Base-by-base conservation (phyloP, 306 rosid species). In the Mucuna pruriens region DNA sequence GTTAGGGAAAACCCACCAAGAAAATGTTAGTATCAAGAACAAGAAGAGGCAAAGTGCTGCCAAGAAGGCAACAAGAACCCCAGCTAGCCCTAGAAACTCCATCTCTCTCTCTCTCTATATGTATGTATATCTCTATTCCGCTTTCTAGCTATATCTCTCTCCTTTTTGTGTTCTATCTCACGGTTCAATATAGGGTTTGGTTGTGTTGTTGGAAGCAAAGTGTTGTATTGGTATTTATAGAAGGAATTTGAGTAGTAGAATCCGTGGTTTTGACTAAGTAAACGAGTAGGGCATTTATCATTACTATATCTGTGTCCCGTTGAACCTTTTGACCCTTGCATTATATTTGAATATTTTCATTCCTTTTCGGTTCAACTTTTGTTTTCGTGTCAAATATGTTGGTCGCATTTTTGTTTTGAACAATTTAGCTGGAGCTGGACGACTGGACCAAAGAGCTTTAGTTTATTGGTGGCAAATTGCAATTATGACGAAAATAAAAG, bases 1-100 rank as follows among this genome's bases (percentile, higher is more conserved):
- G 70, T 79, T 57, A 2, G 98, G 98, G 4, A 81, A 88, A 76
- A 94, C 40, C 94, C 97, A 93, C 69, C 86, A 90, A 38, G 42
- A 82, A 70, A 62, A 87, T 34, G 81, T 39, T 60, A 90, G 49
- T 36, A 71, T 90, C 63, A 85, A 52, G 9, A 78, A 9, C 42
- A 87, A 75, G 33, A 60, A 34, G 76, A 84, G 20, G 61, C 84
- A 49, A 17, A 84, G 25, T 26, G 61, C 9, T 40, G 79, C 80
- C 45, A 73, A 20, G 25, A 79, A 11, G 10, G 68, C 81, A 84
- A 40, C 33, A 54, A 80, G 13, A 77, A 44, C 29, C 22, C 49
- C 81, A 71, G 13, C 34, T 20, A 81, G 49, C 76, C 79, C 83
- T 48, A 86, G 15, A 71, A 74, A 26, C 55, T 49, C 90, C 93